Base-by-base conservation (phyloP, 306 rosid genomes). In the Quercus rubra region DNA sequence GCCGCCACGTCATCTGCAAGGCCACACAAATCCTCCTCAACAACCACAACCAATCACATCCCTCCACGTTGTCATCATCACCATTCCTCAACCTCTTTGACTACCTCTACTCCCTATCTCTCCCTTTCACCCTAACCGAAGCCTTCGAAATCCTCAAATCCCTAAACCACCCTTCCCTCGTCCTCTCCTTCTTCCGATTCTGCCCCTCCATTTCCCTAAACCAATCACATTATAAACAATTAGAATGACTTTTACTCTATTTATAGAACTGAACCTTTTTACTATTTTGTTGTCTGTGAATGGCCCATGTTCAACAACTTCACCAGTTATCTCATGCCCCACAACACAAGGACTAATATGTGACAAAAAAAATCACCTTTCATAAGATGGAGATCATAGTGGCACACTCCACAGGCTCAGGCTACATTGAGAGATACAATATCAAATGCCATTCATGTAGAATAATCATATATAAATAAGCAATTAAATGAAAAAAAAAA, bases 321-420 rank as follows among this genome's bases (percentile, higher is more conserved):
- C 31, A 30, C 5, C 31, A 30, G 1, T 30, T 30, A 30, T 30
- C 31, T 30, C 31, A 30, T 30, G 31, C 31, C 31, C 31, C 1
- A 3, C 31, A 30, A 30, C 31, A 30, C 5, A 30, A 3, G 31
- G 31, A 30, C 5, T 3, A 30, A 30, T 30, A 30, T 30, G 4
- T 30, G 4, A 30, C 31, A 30, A 30, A 30, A 30, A 30, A 30
- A 30, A 30, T 30, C 99, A 3, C 97, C 93, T 79, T 94, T 94
- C 71, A 94, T 74, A 73, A 94, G 93, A 80, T 94, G 99, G 33
- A 94, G 97, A 91, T 94, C 99, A 70, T 95, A 94, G 81, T 90
- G 99, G 83, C 99, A 94, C 20, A 92, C 97, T 78, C 99, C 97
- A 82, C 97, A 94, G 0, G 33, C 33, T 31, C 5, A 4, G 17